phyloP scores from a whole-genome alignment of 345 rosid genomes.

The Lagerstroemia speciosa region DNA sequence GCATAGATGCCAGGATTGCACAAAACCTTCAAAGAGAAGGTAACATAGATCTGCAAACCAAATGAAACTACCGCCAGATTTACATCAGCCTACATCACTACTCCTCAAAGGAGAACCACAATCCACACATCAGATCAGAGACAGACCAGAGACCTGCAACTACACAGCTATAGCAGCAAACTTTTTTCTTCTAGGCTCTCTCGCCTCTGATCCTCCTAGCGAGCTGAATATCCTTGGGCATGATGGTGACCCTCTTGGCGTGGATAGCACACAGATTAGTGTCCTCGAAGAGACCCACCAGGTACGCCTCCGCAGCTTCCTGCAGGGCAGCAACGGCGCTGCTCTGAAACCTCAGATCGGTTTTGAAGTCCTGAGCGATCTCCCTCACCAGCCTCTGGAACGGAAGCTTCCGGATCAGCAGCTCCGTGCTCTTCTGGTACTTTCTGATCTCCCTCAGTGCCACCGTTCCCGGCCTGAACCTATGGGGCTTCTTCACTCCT shows the following conservation, averaged over 20 bases:
- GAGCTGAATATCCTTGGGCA: slow-evolving; percentile 16
- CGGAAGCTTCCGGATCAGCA: slow-evolving; percentile 16
- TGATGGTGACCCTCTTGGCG: slow-evolving; percentile 16
- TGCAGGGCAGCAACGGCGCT: slow-evolving; percentile 12
- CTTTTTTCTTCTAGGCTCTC: slow-evolving; percentile 5
- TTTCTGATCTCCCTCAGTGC: slow-evolving; percentile 15
- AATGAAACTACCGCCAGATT: too few species aligned
- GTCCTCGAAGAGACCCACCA: slow-evolving; percentile 15
- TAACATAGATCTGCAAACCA: too few species aligned
- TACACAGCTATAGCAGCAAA: too few species aligned
- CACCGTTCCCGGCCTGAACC: slow-evolving; percentile 15
- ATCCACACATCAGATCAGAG: too few species aligned
- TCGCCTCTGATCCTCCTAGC: slow-evolving; percentile 16
- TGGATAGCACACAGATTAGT: slow-evolving; percentile 15
- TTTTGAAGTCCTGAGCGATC: slow-evolving; percentile 17
- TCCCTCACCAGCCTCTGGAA: slow-evolving; percentile 17
- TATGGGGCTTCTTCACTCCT: slow-evolving; percentile 17
- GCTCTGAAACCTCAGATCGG: slow-evolving; percentile 15
- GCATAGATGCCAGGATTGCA: too few species aligned
- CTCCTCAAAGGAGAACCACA: too few species aligned
- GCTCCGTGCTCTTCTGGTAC: slow-evolving; percentile 18
- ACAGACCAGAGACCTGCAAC: too few species aligned
- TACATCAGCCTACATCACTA: too few species aligned
- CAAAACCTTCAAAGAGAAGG: too few species aligned
- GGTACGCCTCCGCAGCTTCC: slow-evolving; percentile 15